Percentiles rank a stretch among this genome's conserved stretches.
Evolutionary conservation across 768 basidiomycete species (phyloP).

Genomic region (Lentinus tigrinus): DNA sequence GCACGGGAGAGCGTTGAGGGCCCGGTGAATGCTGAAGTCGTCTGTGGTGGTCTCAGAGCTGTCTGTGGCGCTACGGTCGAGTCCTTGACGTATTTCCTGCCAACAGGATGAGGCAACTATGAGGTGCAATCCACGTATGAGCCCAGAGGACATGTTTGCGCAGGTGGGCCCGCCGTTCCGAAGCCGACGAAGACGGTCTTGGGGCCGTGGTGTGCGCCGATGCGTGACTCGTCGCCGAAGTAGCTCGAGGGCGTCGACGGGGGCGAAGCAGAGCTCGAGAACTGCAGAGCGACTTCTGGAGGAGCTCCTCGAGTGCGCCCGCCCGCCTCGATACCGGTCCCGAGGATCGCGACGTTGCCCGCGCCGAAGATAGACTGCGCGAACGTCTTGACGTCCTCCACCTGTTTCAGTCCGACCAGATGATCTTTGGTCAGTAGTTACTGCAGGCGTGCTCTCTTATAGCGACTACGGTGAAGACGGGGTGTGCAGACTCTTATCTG

Average conservation of each 20-base stretch:
- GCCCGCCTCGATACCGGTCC: conserved; percentile 78
- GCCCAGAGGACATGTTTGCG: too few relatives aligned
- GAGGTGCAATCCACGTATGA: too few relatives aligned
- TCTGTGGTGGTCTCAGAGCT: too few relatives aligned
- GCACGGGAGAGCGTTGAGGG: too few relatives aligned
- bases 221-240: conserved; percentile 86
- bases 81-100: too few relatives aligned
- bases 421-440: too few relatives aligned
- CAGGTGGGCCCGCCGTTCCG: conserved; percentile 64
- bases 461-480: conserved; percentile 79
- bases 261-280: conserved; percentile 41
- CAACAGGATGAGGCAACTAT: too few relatives aligned
- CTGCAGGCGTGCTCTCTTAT: too few relatives aligned
- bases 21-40: too few relatives aligned
- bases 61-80: too few relatives aligned
- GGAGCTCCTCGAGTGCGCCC: conserved; percentile 69
- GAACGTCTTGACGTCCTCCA: conserved; percentile 72
- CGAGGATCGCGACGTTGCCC: conserved; percentile 82
- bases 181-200: conserved; percentile 89
- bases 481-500: too few relatives aligned
- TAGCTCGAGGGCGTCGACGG: conserved; percentile 46
- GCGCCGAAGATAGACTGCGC: conserved; percentile 73
- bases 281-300: conserved; percentile 62
- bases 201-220: conserved; percentile 54
- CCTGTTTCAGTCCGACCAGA: too few relatives aligned